These are phyloP conservation scores for Kazachstania sp. DNA, from an alignment of 1,139 yeast species.

Conservation along the genomic window DNA sequence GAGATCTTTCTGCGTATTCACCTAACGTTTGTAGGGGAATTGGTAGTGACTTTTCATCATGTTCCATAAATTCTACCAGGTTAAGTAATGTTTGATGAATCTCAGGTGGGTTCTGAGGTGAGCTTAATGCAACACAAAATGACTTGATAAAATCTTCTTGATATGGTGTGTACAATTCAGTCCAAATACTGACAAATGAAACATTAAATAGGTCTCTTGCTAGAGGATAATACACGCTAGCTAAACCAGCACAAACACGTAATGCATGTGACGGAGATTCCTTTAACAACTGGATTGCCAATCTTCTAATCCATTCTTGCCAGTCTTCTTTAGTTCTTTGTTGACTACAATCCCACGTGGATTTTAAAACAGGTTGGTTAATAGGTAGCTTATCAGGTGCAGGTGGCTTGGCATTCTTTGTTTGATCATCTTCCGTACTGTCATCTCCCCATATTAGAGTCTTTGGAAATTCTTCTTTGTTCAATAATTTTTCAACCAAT, in stretches of 20 bases:
- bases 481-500: conserved; percentile 64
- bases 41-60: conserved; percentile 90
- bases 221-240: conserved; percentile 79
- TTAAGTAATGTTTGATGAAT: conserved; percentile 84
- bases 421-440: conserved; percentile 37
- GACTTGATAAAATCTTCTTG: conserved; percentile 88
- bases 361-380: conserved; percentile 40
- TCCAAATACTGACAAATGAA: conserved; percentile 94
- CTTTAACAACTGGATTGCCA: conserved; percentile 77
- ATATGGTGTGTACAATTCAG: conserved; percentile 79
- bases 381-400: conserved; percentile 68
- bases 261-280: conserved; percentile 95
- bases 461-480: conserved; percentile 85
- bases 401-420: conserved; percentile 58
- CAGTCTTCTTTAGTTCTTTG: conserved; percentile 91
- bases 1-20: conserved; percentile 89
- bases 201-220: conserved; percentile 91
- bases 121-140: conserved; percentile 77
- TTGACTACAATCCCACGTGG: conserved; percentile 90
- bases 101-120: conserved; percentile 94
- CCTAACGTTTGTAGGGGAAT: conserved; percentile 85
- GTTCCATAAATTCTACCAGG: conserved; percentile 95
- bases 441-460: conserved; percentile 63
- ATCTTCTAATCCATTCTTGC: conserved; percentile 93
- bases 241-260: conserved; percentile 87